A percentile compares a stretch with the other conserved stretches of the same genome.
phyloP scores from a whole-genome alignment of 2,329 filamentous ascomycete genomes.

The Blumeriella jaapii region DNA sequence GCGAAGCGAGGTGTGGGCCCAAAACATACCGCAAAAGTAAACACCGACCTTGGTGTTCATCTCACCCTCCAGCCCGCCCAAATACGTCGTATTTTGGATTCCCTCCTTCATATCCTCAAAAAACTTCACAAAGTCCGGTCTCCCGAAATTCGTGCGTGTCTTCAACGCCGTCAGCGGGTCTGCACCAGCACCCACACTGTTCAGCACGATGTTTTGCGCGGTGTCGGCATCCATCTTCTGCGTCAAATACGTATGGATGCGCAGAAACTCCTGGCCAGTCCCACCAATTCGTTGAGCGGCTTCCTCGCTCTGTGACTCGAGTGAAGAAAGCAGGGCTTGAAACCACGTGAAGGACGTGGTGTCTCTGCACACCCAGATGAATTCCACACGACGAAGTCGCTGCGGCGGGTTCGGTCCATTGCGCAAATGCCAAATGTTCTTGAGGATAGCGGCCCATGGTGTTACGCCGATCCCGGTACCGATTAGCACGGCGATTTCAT shows the following conservation, averaged over 20 bases:
- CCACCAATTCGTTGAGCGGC: conserved; percentile 56
- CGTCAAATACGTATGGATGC: conserved; percentile 96
- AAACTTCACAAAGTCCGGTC: conserved; percentile 75
- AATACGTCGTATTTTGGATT: conserved; percentile 74
- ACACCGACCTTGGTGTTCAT: conserved; percentile 82
- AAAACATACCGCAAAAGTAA: conserved; percentile 85
- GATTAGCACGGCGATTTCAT: conserved; percentile 77
- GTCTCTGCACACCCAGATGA: conserved; percentile 98
- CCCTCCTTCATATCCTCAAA: conserved; percentile 80
- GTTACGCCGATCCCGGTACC: conserved; percentile 82
- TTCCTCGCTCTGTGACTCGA: conserved; percentile 73
- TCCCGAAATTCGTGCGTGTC: conserved; percentile 84
- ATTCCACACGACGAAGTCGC: conserved; percentile 87
- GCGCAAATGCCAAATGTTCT: conserved; percentile 97
- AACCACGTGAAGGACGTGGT: conserved; percentile 98
- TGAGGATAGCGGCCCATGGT: conserved; percentile 77
- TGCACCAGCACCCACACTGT: conserved; percentile 76
- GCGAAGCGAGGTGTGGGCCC: too few relatives aligned
- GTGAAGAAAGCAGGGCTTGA: conserved; percentile 80
- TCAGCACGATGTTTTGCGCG: conserved; percentile 91
- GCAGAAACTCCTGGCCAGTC: conserved; percentile 72
- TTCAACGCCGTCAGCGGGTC: conserved; percentile 90
- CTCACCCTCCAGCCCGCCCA: conserved; percentile 67
- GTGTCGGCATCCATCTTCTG: conserved; percentile 87
- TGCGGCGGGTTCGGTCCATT: conserved; percentile 80